A percentile compares a stretch with the other conserved stretches of the same genome.
Conservation (phyloP, 2,329 filamentous ascomycete genomes). For the Lasiodiplodia citricola region DNA sequence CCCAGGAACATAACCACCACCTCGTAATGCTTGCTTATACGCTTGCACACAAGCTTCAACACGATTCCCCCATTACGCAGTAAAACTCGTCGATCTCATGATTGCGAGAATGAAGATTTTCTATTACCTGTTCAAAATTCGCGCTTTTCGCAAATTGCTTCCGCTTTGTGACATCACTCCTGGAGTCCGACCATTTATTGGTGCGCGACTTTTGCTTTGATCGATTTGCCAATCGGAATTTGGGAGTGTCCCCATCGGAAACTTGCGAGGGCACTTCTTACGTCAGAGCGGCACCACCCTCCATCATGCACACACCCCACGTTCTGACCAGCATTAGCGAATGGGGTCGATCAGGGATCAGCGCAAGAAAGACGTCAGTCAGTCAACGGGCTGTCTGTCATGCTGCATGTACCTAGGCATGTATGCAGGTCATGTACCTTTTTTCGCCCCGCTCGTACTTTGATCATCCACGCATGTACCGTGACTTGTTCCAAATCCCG, state of each 20-base stretch:
- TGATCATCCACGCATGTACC: no score
- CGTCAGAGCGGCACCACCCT: background rate
- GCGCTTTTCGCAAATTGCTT: background rate
- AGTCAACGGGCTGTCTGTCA: no score
- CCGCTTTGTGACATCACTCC: background rate
- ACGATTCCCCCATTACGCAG: conserved; percentile 18
- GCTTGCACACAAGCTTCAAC: conserved; percentile 2
- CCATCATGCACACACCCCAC: background rate
- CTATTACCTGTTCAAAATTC: background rate
- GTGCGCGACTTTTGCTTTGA: background rate
- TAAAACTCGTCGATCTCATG: conserved; percentile 4
- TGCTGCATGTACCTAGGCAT: no score
- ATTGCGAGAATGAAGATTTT: conserved; percentile 23
- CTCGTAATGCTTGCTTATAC: conserved; percentile 20
- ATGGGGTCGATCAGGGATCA: background rate
- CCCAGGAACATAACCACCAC: background rate
- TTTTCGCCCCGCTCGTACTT: no score
- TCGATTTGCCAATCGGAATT: conserved; percentile 1
- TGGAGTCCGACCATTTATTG: background rate
- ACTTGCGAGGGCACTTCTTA: background rate
- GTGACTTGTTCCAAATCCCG: no score
- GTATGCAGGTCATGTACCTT: no score
- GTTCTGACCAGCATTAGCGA: background rate
- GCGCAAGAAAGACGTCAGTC: no score
- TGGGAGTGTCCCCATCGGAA: background rate